Conservation (phyloP, 2,329 filamentous ascomycete genomes). For the Coleophoma eucalyptorum region DNA sequence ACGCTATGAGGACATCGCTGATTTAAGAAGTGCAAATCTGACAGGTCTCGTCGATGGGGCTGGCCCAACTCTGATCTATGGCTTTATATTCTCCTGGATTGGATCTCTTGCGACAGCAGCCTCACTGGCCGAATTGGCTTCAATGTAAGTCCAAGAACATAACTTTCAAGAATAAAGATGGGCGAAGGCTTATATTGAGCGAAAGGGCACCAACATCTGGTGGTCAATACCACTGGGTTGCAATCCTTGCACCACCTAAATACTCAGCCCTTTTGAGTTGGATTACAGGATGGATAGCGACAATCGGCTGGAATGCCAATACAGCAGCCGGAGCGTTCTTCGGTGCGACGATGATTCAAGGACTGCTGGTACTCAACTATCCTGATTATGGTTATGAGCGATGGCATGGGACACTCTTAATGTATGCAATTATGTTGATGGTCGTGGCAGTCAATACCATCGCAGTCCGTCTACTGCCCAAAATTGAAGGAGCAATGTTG, state of each 20-base stretch:
- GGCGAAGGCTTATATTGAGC: not conserved
- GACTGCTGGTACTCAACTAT: slow-evolving; percentile 36
- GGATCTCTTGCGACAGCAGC: not conserved
- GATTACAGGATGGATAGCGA: slow-evolving; percentile 43
- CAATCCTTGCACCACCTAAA: slow-evolving; percentile 42
- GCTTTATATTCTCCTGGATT: not conserved
- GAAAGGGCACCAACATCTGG: slow-evolving; percentile 30
- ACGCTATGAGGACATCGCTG: not conserved
- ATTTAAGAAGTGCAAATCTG: not conserved
- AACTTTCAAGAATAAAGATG: not conserved
- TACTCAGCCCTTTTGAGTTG: slow-evolving; percentile 51
- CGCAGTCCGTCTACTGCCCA: slow-evolving; percentile 39
- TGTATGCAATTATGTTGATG: not conserved
- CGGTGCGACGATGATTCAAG: slow-evolving; percentile 42
- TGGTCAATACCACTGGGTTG: slow-evolving; percentile 57
- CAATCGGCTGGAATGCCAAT: slow-evolving; percentile 38
- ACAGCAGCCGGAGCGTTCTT: slow-evolving; percentile 34
- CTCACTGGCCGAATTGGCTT: not conserved
- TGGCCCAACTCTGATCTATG: not conserved
- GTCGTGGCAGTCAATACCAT: slow-evolving; percentile 47
- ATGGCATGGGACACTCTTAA: slow-evolving; percentile 32
- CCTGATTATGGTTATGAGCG: slow-evolving; percentile 31
- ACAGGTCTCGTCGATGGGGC: not conserved
- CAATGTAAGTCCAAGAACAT: not conserved
- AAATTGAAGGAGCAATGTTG: slow-evolving; percentile 46